A percentile compares a stretch with the other conserved stretches of the same genome.
These are phyloP conservation scores for Xylariomycetidae sp. DNA, from an alignment of 2,329 filamentous ascomycete species.

Conservation along the genomic window DNA sequence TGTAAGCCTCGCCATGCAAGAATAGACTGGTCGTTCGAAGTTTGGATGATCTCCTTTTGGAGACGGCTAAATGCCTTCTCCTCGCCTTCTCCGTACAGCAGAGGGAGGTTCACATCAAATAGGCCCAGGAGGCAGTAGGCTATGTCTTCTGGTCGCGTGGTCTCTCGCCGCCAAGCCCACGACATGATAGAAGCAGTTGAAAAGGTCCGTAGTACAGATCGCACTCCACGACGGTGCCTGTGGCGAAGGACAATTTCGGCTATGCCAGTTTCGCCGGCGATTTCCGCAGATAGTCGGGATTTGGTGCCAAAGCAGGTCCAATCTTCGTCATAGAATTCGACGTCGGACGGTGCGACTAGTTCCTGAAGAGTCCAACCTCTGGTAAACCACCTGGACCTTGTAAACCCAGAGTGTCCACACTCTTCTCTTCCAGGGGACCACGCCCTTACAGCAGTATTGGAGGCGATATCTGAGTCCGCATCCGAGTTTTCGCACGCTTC, in stretches of 20 bases:
- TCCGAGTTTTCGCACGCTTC: too few species aligned
- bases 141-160: constrained; percentile 5
- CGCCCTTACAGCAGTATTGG: too few species aligned
- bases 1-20: too few species aligned
- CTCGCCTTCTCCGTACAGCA: constrained; percentile 5
- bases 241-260: not conserved
- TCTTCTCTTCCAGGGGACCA: not conserved
- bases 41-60: too few species aligned
- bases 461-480: too few species aligned
- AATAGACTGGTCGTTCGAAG: too few species aligned
- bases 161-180: constrained; percentile 1
- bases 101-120: constrained; percentile 5
- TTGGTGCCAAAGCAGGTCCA: constrained; percentile 21
- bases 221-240: too few species aligned
- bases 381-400: constrained; percentile 5
- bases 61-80: constrained; percentile 2
- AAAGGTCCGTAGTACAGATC: not conserved
- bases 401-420: constrained; percentile 1
- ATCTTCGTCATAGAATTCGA: constrained; percentile 22
- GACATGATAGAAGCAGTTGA: constrained; percentile 3
- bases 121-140: constrained; percentile 4
- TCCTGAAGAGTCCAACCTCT: constrained; percentile 7
- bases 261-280: constrained; percentile 1
- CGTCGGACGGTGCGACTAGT: constrained; percentile 1
- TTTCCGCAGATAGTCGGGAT: constrained; percentile 5